phyloP scores from a whole-genome alignment of 805 yeast species.

The Wickerhamomyces canadensis region DNA sequence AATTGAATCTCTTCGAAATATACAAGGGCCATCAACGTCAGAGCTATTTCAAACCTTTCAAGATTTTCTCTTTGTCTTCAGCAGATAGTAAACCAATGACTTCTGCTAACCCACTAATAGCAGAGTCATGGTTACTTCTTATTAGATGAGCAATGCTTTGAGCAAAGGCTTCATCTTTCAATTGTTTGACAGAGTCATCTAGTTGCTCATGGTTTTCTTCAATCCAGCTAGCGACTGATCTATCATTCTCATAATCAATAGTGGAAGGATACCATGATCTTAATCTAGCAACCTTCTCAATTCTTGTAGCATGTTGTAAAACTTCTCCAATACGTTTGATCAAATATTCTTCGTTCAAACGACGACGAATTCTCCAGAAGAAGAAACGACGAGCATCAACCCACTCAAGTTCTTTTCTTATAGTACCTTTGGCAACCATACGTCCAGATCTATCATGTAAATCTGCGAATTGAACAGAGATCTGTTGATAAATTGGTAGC shows the following conservation, averaged over 20 bases:
- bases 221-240: slow-evolving; percentile 77
- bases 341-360: slow-evolving; percentile 87
- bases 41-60: slow-evolving; percentile 27
- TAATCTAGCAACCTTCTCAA: slow-evolving; percentile 81
- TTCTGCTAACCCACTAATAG: slow-evolving; percentile 51
- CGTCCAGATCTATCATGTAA: slow-evolving; percentile 96
- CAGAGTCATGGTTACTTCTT: slow-evolving; percentile 47
- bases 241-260: slow-evolving; percentile 66
- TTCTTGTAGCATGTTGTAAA: slow-evolving; percentile 52
- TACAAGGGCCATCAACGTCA: no score
- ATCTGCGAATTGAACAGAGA: slow-evolving; percentile 95
- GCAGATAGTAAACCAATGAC: slow-evolving; percentile 45
- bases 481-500: slow-evolving; percentile 85
- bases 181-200: slow-evolving; percentile 53
- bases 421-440: slow-evolving; percentile 92
- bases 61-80: slow-evolving; percentile 46
- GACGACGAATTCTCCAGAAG: slow-evolving; percentile 98
- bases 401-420: slow-evolving; percentile 84
- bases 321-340: slow-evolving; percentile 66
- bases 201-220: slow-evolving; percentile 68
- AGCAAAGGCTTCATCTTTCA: slow-evolving; percentile 63
- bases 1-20: no score
- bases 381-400: slow-evolving; percentile 85
- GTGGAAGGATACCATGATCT: slow-evolving; percentile 80
- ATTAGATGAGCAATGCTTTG: slow-evolving; percentile 56